phyloP scores from a whole-genome alignment of 148 eudicot species.

The Chenopodium quinoa region DNA sequence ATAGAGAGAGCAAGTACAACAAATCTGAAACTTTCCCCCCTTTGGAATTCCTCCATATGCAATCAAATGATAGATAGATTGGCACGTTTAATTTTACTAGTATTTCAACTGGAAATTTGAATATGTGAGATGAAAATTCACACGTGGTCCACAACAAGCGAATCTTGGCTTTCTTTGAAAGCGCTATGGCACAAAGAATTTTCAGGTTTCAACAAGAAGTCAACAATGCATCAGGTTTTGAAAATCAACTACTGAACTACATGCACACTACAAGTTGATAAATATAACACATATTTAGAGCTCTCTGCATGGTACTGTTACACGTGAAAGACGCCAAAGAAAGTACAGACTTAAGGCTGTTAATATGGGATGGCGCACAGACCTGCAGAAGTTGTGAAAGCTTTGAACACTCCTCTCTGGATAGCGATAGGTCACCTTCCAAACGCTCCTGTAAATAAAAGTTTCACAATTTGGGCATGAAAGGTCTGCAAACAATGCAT shows the following conservation, averaged over 20 bases:
- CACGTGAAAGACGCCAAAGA: neutral
- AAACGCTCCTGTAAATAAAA: conserved; percentile 61
- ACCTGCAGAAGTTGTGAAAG: conserved; percentile 72
- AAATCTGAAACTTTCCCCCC: neutral
- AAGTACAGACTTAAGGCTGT: neutral
- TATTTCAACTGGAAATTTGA: neutral
- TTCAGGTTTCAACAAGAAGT: neutral
- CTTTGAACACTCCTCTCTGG: conserved; percentile 71
- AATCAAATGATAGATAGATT: neutral
- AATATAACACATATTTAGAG: neutral
- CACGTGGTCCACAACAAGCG: neutral
- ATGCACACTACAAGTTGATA: neutral
- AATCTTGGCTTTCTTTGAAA: neutral
- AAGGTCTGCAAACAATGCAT: neutral
- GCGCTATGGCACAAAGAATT: neutral
- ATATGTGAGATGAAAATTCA: neutral
- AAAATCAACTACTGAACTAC: too few species aligned
- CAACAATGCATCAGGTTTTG: neutral
- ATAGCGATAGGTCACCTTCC: conserved; percentile 58
- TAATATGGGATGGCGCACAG: neutral
- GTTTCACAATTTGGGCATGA: neutral
- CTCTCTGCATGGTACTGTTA: neutral
- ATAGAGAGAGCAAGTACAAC: neutral
- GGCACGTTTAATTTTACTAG: neutral
- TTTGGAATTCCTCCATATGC: neutral